Conservation (phyloP, 2,329 filamentous ascomycete genomes). For the Bipolaris zeicola region DNA sequence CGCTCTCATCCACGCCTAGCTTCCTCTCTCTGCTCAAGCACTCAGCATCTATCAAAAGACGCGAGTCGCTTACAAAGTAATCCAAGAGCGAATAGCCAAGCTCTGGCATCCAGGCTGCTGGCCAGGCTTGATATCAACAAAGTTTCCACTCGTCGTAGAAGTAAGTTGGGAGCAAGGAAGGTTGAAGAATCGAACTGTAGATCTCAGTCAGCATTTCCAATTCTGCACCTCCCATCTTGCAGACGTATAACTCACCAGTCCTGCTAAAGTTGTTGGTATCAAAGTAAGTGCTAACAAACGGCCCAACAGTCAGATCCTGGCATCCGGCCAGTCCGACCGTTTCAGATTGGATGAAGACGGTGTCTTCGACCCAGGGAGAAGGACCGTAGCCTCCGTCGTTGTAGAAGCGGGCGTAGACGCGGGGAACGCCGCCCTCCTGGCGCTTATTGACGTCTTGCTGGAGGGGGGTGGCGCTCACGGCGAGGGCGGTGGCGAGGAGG, state of each 20-base stretch:
- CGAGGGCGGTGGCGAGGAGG: constrained; percentile 6
- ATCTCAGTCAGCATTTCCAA: neutral
- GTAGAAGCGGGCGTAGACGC: constrained; percentile 18
- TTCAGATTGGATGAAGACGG: constrained; percentile 11
- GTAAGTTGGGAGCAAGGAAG: constrained; percentile 6
- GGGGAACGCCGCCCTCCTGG: constrained; percentile 8
- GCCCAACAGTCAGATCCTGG: constrained; percentile 12
- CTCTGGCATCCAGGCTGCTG: constrained; percentile 7
- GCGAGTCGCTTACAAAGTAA: constrained; percentile 5
- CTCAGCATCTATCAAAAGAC: no score
- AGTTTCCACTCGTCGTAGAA: constrained; percentile 3
- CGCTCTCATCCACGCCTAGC: neutral
- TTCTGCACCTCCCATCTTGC: no score
- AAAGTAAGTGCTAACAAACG: constrained; percentile 12
- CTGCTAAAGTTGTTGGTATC: constrained; percentile 12
- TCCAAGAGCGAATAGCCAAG: constrained; percentile 11
- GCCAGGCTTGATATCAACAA: constrained; percentile 11
- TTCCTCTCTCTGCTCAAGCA: no score
- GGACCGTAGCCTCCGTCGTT: constrained; percentile 9
- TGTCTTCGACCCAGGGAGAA: constrained; percentile 13
- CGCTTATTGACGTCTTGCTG: constrained; percentile 6
- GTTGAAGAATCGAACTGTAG: constrained; percentile 15
- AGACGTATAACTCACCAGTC: neutral
- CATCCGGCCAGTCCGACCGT: constrained; percentile 8
- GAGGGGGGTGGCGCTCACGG: constrained; percentile 7